These are phyloP conservation scores for Talaromyces islandicus DNA, from an alignment of 2,329 filamentous ascomycete species.

Conservation along the genomic window DNA sequence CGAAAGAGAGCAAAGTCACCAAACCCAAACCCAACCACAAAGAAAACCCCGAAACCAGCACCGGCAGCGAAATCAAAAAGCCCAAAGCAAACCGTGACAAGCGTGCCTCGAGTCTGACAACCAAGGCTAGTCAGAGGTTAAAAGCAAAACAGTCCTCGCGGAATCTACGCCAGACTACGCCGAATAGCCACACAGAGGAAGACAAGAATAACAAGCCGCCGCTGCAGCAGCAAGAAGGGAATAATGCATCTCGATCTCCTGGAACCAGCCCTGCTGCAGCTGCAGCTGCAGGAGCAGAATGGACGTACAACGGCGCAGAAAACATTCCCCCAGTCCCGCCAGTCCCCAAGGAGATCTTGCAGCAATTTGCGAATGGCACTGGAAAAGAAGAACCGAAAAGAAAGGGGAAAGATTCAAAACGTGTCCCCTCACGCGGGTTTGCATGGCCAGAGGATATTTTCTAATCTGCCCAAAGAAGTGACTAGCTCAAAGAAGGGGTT, in stretches of 20 bases:
- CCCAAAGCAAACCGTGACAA: conserved; percentile 7
- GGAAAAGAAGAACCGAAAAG: conserved; percentile 19
- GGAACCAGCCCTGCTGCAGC: neutral
- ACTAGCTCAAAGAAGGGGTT: neutral
- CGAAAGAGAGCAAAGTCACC: neutral
- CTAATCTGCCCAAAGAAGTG: conserved; percentile 21
- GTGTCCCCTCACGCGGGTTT: conserved; percentile 22
- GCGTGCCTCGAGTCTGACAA: conserved; percentile 10
- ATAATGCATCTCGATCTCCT: neutral
- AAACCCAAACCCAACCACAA: neutral
- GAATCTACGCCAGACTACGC: conserved; percentile 5
- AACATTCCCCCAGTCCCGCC: conserved; percentile 37
- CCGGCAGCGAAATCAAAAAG: neutral
- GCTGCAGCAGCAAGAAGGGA: conserved; percentile 18
- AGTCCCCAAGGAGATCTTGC: conserved; percentile 25
- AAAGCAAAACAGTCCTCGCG: conserved; percentile 12
- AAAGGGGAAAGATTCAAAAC: conserved; percentile 2
- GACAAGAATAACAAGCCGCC: conserved; percentile 3
- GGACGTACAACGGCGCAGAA: conserved; percentile 12
- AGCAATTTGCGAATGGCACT: conserved; percentile 12
- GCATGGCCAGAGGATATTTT: conserved; percentile 42
- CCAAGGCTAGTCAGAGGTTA: conserved; percentile 10
- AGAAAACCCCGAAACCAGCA: neutral
- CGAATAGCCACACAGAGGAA: neutral
- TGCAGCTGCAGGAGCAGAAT: neutral